A percentile compares a stretch with the other conserved stretches of the same genome.
phyloP scores from a whole-genome alignment of 2,329 filamentous ascomycete species.

The Daldinia sp. region DNA sequence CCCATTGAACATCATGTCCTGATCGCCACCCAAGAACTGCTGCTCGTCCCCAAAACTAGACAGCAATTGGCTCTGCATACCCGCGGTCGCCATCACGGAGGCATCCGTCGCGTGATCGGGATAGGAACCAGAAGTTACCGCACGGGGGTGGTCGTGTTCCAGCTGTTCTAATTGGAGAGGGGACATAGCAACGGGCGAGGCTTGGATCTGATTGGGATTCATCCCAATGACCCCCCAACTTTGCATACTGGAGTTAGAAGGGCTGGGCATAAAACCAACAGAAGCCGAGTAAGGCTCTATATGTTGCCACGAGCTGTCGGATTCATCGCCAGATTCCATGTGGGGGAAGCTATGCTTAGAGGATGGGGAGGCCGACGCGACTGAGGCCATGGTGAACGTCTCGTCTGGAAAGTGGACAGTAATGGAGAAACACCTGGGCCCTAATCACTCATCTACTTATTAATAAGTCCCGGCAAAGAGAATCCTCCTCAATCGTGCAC shows the following conservation, averaged over 20 bases:
- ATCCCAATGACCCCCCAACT: slow-evolving; percentile 58
- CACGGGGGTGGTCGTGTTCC: slow-evolving; percentile 50
- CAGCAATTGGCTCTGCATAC: slow-evolving; percentile 46
- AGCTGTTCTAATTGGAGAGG: slow-evolving; percentile 54
- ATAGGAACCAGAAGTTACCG: slow-evolving; percentile 46
- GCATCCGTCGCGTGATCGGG: slow-evolving; percentile 45
- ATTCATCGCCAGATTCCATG: slow-evolving; percentile 46
- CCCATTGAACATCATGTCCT: slow-evolving; percentile 52
- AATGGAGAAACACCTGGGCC: slow-evolving; percentile 10
- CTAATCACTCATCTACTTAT: slow-evolving; percentile 24
- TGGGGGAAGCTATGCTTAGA: slow-evolving; percentile 42
- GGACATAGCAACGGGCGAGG: slow-evolving; percentile 51
- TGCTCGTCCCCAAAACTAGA: slow-evolving; percentile 42
- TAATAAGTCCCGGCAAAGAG: slow-evolving; percentile 10
- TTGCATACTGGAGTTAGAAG: slow-evolving; percentile 59
- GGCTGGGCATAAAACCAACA: slow-evolving; percentile 57
- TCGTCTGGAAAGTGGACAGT: slow-evolving; percentile 3
- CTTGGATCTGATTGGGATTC: slow-evolving; percentile 46
- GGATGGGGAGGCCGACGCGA: slow-evolving; percentile 46
- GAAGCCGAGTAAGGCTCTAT: slow-evolving; percentile 46
- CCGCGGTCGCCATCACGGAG: slow-evolving; percentile 44
- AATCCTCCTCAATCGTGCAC: slow-evolving; percentile 3
- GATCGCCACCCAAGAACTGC: slow-evolving; percentile 48
- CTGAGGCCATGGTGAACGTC: slow-evolving; percentile 44
- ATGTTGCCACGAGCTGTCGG: slow-evolving; percentile 47